These are phyloP conservation scores for Waltiozyma sp. DNA, from an alignment of 1,139 yeast species.

Conservation along the genomic window DNA sequence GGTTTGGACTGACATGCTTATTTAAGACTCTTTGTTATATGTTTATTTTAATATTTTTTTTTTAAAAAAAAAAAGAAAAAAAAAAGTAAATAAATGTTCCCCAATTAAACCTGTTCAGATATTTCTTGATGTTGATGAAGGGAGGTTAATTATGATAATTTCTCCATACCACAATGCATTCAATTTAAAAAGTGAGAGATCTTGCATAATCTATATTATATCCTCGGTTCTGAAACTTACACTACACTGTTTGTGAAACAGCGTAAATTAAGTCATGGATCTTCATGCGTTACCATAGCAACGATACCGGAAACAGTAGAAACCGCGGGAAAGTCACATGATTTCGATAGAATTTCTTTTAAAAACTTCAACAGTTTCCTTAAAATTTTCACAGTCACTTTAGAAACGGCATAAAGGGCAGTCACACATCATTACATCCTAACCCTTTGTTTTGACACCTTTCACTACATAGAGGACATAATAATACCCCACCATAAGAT, in stretches of 20 bases:
- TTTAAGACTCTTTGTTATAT: no score
- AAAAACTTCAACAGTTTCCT: background rate
- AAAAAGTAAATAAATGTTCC: no score
- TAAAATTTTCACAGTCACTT: slow-evolving; percentile 1
- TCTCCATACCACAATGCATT: no score
- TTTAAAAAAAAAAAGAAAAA: no score
- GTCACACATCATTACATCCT: slow-evolving; percentile 3
- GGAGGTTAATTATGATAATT: no score
- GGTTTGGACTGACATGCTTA: no score
- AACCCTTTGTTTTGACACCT: background rate
- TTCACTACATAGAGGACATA: background rate
- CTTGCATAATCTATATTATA: background rate
- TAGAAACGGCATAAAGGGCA: background rate
- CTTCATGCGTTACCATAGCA: background rate
- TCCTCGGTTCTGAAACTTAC: background rate
- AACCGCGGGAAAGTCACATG: no score
- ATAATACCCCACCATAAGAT: background rate
- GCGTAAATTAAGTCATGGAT: background rate
- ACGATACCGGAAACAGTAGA: background rate
- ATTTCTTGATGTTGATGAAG: no score
- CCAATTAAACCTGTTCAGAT: no score
- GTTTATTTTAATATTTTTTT: no score
- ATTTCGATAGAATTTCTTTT: background rate
- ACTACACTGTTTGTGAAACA: background rate
- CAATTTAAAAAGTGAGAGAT: no score